These are phyloP conservation scores for Citeromyces matritensis DNA, from an alignment of 805 yeast species.

Conservation along the genomic window DNA sequence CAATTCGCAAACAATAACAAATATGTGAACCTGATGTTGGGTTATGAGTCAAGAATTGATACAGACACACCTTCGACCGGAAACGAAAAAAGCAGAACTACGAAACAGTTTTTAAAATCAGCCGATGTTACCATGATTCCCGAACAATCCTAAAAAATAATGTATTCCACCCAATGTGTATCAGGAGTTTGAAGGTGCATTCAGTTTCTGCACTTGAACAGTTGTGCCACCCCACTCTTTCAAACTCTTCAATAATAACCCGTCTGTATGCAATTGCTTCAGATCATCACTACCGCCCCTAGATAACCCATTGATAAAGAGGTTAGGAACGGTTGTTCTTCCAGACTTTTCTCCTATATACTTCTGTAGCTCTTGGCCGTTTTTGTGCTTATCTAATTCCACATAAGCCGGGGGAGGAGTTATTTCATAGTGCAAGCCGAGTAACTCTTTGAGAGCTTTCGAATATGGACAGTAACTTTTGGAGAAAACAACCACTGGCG, in stretches of 20 bases:
- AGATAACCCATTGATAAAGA: conserved; percentile 57
- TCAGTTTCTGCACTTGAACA: conserved; percentile 30
- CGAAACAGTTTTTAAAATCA: background rate
- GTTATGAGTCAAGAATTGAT: background rate
- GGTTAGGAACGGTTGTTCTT: conserved; percentile 82
- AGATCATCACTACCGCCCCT: conserved; percentile 89
- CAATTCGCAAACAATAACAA: too few relatives aligned
- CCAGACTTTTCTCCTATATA: conserved; percentile 59
- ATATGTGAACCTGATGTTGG: too few relatives aligned
- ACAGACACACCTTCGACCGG: background rate
- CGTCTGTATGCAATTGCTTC: conserved; percentile 38
- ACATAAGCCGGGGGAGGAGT: conserved; percentile 61
- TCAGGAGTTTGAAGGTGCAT: conserved; percentile 38
- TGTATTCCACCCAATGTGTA: background rate
- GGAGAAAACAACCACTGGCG: conserved; percentile 56
- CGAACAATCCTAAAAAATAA: background rate
- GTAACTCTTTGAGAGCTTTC: conserved; percentile 48
- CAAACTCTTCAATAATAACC: conserved; percentile 34
- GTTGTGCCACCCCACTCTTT: conserved; percentile 48
- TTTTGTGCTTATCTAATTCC: conserved; percentile 68
- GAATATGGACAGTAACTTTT: conserved; percentile 67
- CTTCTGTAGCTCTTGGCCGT: conserved; percentile 64
- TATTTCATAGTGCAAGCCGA: conserved; percentile 48
- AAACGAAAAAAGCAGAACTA: too few relatives aligned
- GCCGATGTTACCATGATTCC: too few relatives aligned